Evolutionary conservation across 805 yeast genomes (phyloP), one percentile per base, ranked within the genome.

Genomic region (Wickerhamiella kurtzmanii): DNA sequence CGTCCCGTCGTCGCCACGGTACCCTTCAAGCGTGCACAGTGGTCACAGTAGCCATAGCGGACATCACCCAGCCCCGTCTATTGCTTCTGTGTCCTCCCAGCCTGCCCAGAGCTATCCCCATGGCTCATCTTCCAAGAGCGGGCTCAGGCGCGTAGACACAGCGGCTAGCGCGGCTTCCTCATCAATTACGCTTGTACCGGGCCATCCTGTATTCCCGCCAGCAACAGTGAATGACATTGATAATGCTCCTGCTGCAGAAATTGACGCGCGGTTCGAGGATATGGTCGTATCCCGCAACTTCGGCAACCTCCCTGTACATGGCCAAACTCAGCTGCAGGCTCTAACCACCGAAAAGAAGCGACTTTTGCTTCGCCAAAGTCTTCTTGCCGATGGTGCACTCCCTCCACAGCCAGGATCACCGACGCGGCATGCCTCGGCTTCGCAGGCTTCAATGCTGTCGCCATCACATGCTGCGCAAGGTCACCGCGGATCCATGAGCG

Each of bases 361-460:
- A 95, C 79, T 84, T 80, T 71, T 88, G 53, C 80, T 88, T 37
- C 77, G 82, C 53, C 96, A 88, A 62, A 95, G 87, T 61, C 77
- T 81, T 20, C 71, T 84, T 41, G 75, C 88, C 32, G 32, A 25
- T 25, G 32, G 32, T 11, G 11, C 9, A 6, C 6, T 11, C 11
- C 11, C 32, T 11, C 9, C 11, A 11, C 32, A 25, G 32, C 32
- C 32, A 25, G 32, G 11, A 25, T 25, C 32, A 6, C 32, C 32
- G 9, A 6, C 32, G 6, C 6, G 32, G 11, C 32, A 25, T 11
- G 32, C 32, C 9, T 25, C 32, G 6, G 32, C 11, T 6, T 25
- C 32, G n/a, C n/a, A n/a, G n/a, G n/a, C n/a, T 11, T 25, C 32
- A 6, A 25, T 25, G 32, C 9, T 25, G 32, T 25, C 32, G 32